Evolutionary conservation across 306 rosid genomes (phyloP), one percentile per base, ranked within the genome.

Genomic region (Trifolium subterraneum): DNA sequence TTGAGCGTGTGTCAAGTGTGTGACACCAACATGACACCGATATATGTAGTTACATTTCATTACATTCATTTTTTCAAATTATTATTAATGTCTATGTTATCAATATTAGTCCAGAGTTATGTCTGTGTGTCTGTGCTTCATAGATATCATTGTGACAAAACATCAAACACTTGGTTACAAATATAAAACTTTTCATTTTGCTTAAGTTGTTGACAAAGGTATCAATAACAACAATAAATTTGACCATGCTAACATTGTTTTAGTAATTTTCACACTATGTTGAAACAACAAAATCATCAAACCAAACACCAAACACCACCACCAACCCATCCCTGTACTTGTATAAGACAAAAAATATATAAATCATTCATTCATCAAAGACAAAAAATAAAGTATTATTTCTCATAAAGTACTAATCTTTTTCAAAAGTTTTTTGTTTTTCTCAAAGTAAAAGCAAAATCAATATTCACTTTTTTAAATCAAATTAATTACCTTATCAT

Each of bases 381-480:
- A 64, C 41, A 27, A 45, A 79, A 72, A 44, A 39, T 27, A 22
- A 3, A n/a, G 8, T 64, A 56, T 47, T n/a, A 75, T 35, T 61
- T 45, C 33, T 39, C 58, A 45, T 10, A 68, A 60, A 72, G 77
- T 38, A 33, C 1, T 6, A 10, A 44, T 70, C 69, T n/a, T 31
- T 41, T 48, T 33, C 15, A 44, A 83, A 55, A 74, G 44, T 27
- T 64, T 3, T 7, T 48, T 48, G n/a, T 18, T 65, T 41, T 20
- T 42, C 64, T 9, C 48, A 64, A 47, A 42, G 33, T 16, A 68
- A 73, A 71, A 54, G 61, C 65, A 44, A 72, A 81, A 38, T 7
- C 14, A 63, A 4, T 16, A 1, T 56, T 13, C 73, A 16, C 20
- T 10, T 23, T 12, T 50, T 44, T 10, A 8, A 42, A 61, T 5